These are phyloP conservation scores for Nephromyces sp. DNA, from an alignment of 169 alveolate genomes.

Conservation along the genomic window DNA sequence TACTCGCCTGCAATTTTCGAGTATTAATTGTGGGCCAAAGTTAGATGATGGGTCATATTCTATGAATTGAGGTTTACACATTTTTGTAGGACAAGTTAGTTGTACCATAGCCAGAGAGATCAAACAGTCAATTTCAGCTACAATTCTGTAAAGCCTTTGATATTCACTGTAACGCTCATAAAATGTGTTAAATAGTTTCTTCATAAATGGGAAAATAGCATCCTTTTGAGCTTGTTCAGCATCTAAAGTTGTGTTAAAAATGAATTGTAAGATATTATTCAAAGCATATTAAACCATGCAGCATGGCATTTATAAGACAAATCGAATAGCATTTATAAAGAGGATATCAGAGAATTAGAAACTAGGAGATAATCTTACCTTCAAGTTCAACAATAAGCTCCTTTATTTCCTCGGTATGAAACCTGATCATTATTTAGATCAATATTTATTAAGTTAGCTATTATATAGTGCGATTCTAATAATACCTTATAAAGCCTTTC, in stretches of 20 bases:
- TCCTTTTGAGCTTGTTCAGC: neutral
- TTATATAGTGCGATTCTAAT: neutral
- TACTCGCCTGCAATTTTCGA: too few relatives aligned
- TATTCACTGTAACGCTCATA: neutral
- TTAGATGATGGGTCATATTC: too few relatives aligned
- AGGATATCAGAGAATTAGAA: too few relatives aligned
- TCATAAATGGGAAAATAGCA: neutral
- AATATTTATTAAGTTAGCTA: neutral
- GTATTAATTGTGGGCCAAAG: too few relatives aligned
- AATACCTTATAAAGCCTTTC: conserved; percentile 23
- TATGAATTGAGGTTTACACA: neutral
- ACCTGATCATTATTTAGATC: neutral
- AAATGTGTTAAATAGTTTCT: neutral
- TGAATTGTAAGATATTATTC: neutral
- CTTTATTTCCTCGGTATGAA: conserved; percentile 20
- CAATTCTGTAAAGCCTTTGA: neutral
- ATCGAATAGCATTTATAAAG: too few relatives aligned
- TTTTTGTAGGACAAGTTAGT: neutral
- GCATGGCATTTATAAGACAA: too few relatives aligned
- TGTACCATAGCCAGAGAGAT: neutral
- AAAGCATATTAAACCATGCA: too few relatives aligned
- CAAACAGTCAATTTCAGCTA: neutral
- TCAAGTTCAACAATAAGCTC: conserved; percentile 12
- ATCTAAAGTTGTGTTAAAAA: neutral
- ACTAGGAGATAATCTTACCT: too few relatives aligned